Evolutionary conservation across 192 early-diverging fungal species (phyloP), one percentile per base, ranked within the genome.

Genomic region (Umbelopsis isabellina): DNA sequence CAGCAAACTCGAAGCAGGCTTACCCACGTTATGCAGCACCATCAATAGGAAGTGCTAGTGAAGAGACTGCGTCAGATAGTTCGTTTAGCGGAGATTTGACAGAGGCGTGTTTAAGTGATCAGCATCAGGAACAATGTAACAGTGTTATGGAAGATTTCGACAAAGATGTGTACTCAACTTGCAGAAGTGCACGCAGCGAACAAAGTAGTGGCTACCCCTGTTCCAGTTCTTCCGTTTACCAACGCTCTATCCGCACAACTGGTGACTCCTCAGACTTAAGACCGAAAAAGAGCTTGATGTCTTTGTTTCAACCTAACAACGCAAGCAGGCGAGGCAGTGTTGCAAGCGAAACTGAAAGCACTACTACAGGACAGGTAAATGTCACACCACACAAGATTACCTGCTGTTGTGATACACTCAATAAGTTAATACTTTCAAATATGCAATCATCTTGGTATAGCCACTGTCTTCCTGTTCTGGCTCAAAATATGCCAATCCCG

Each of bases 21-120:
- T 16, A 35, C 33, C 22, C 12, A n/a, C 22, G 10, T 4, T 12
- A 16, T 61, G 6, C 27, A 11, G 5, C 53, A 33, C 53, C 53
- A 35, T 33, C 53, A 11, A 58, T 33, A 61, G 27, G 7, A 16
- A 61, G 23, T 5, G 33, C 55, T 2, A 61, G 55, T 15, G 55
- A 61, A 61, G 55, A 61, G 25, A 33, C 55, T 7, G 33, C 55
- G 2, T 37, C 55, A 22, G 55, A 61, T 18, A 61, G 30, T 61
- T 61, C 55, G 0, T 61, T 61, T 30, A 61, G 55, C 33, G 55
- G 55, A 35, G 55, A 61, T 35, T n/a, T 61, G 25, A 61, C 55
- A 35, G 55, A 61, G 33, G 33, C 55, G 11, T 61, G 30, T 25
- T 8, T 25, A 61, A 61, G 55, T 35, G 55, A 61, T 9, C 55